Percentiles rank a stretch among this genome's conserved stretches.
Evolutionary conservation across 352 stramenopile genomes (phyloP).

Genomic region (Globisporangium yorkense): DNA sequence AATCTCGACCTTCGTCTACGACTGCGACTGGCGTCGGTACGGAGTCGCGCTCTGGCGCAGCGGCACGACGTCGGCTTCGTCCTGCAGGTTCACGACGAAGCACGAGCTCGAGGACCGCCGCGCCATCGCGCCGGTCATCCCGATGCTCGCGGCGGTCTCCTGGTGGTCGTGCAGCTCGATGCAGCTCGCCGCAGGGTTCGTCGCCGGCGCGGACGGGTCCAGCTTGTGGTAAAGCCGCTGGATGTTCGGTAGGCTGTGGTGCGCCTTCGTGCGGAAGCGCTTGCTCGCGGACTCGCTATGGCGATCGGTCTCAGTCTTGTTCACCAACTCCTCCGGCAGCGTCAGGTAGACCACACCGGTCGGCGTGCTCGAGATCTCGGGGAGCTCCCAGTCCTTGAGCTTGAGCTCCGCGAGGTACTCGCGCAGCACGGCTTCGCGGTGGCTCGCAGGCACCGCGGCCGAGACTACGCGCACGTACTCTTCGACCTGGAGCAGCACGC

Average conservation of each 20-base stretch:
- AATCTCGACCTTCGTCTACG: not conserved
- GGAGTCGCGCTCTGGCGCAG: not conserved
- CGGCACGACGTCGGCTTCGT: conserved; percentile 5
- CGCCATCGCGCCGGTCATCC: not conserved
- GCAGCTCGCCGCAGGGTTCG: not conserved
- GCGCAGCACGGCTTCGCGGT: conserved; percentile 14
- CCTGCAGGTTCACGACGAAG: conserved; percentile 4
- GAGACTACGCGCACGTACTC: conserved; percentile 19
- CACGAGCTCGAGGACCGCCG: conserved; percentile 4
- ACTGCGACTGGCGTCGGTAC: conserved; percentile 10
- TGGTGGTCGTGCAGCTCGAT: conserved; percentile 6
- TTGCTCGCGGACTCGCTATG: conserved; percentile 2
- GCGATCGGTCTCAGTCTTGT: not conserved
- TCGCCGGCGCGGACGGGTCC: conserved; percentile 1
- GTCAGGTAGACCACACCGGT: no score
- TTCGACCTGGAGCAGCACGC: conserved; percentile 12
- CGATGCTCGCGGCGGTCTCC: no score
- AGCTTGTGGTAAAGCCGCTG: conserved; percentile 10
- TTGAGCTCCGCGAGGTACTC: conserved; percentile 12
- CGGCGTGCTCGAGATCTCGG: no score
- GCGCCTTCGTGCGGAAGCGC: conserved; percentile 7
- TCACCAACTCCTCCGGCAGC: not conserved
- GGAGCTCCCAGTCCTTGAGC: conserved; percentile 13
- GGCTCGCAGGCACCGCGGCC: conserved; percentile 7
- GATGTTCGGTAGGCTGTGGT: not conserved